These are phyloP conservation scores for Primulina tabacum DNA, from an alignment of 257 asterid genomes.

Conservation along the genomic window DNA sequence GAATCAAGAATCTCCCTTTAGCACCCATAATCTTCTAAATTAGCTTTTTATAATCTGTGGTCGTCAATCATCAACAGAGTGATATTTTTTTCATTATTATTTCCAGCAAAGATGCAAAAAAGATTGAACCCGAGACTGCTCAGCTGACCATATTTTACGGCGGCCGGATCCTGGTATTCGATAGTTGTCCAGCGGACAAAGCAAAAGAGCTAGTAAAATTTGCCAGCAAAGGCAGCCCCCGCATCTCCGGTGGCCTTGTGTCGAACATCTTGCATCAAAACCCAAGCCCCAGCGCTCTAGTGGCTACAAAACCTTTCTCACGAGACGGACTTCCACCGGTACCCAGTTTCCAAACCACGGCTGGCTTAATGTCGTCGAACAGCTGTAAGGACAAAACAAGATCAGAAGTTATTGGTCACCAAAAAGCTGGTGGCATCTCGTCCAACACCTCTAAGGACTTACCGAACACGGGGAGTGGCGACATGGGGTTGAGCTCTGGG, in stretches of 20 bases:
- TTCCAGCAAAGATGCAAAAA: constrained; percentile 42
- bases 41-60: neutral
- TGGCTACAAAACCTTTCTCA: neutral
- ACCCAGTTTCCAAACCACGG: constrained; percentile 12
- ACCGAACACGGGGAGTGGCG: constrained; percentile 2
- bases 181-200: constrained; percentile 51
- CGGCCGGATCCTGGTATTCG: constrained; percentile 59
- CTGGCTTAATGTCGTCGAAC: constrained; percentile 24
- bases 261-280: constrained; percentile 24
- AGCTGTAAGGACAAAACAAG: constrained; percentile 20
- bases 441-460: constrained; percentile 24
- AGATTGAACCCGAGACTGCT: constrained; percentile 33
- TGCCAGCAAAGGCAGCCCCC: constrained; percentile 47
- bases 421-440: constrained; percentile 25
- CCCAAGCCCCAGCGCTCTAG: constrained; percentile 7
- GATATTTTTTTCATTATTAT: neutral
- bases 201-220: constrained; percentile 46
- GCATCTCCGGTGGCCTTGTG: constrained; percentile 28
- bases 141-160: constrained; percentile 73
- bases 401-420: neutral
- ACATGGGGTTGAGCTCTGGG: constrained; percentile 13
- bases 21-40: too few species aligned
- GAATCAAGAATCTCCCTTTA: neutral
- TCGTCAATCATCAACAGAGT: neutral
- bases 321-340: constrained; percentile 28